A percentile compares a stretch with the other conserved stretches of the same genome.
These are phyloP conservation scores for Raddia guianensis DNA, from an alignment of 176 grass and related monocot species.

Conservation along the genomic window DNA sequence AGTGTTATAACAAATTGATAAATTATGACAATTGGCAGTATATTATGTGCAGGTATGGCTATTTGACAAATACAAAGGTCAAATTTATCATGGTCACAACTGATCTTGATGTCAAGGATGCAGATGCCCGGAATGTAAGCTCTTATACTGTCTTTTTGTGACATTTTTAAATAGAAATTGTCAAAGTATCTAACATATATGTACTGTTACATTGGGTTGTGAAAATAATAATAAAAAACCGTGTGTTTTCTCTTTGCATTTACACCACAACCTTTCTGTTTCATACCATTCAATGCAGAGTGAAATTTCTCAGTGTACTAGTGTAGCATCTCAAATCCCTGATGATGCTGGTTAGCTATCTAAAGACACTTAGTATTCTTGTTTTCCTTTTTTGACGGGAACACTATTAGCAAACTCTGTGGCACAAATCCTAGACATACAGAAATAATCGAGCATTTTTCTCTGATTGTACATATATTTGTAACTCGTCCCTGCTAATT, in stretches of 20 bases:
- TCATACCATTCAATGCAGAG: neutral
- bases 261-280: neutral
- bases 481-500: too few relatives aligned
- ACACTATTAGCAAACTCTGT: too few relatives aligned
- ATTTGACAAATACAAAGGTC: conserved; percentile 98
- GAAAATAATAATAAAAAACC: neutral
- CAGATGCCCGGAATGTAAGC: conserved; percentile 95
- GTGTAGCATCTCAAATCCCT: too few relatives aligned
- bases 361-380: too few relatives aligned
- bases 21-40: conserved; percentile 16
- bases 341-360: too few relatives aligned
- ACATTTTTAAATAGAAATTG: conserved; percentile 17
- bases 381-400: too few relatives aligned
- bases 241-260: too few relatives aligned
- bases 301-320: too few relatives aligned
- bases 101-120: conserved; percentile 96
- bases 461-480: too few relatives aligned
- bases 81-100: conserved; percentile 97
- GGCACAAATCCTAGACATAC: too few relatives aligned
- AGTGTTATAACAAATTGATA: conserved; percentile 1
- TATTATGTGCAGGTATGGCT: conserved; percentile 71
- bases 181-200: neutral
- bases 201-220: neutral
- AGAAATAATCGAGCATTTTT: too few relatives aligned
- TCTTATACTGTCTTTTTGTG: conserved; percentile 6